These are phyloP conservation scores for Cladorrhinum sp. DNA, from an alignment of 2,329 filamentous ascomycete genomes.

Conservation along the genomic window DNA sequence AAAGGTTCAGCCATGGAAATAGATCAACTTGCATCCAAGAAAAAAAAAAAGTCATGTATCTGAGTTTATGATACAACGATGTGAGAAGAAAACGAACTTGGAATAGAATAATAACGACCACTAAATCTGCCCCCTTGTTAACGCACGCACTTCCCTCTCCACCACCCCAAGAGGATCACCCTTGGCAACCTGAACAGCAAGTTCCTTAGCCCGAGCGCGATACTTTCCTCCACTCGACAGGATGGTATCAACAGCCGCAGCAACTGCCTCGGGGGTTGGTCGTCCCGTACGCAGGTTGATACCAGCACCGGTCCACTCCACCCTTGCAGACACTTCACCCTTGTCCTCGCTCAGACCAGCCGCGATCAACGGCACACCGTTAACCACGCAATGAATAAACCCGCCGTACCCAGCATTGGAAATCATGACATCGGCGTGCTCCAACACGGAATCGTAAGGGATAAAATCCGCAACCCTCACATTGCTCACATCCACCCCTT, in stretches of 20 bases:
- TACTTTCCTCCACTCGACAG: constrained; percentile 11
- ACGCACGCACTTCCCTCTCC: constrained; percentile 12
- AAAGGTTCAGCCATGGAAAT: too few species aligned
- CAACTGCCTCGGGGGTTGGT: constrained; percentile 13
- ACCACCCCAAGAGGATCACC: constrained; percentile 12
- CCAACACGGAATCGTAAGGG: constrained; percentile 45
- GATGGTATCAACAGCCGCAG: constrained; percentile 16
- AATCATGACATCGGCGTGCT: constrained; percentile 43
- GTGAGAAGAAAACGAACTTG: not conserved
- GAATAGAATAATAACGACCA: not conserved
- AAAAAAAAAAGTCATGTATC: not conserved
- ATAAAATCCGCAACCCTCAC: constrained; percentile 45
- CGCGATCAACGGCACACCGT: constrained; percentile 46
- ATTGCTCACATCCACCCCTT: constrained; percentile 31
- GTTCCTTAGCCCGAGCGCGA: constrained; percentile 7
- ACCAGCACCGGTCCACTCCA: constrained; percentile 43
- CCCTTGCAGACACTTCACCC: constrained; percentile 39
- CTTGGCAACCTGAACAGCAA: constrained; percentile 13
- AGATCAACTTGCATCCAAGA: too few species aligned
- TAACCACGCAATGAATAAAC: constrained; percentile 42
- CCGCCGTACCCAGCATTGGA: constrained; percentile 49
- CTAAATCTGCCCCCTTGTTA: not conserved
- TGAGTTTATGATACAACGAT: not conserved
- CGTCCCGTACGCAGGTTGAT: constrained; percentile 39
- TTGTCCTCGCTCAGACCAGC: constrained; percentile 43